Percentiles rank a stretch among this genome's conserved stretches.
Conservation (phyloP, 2,329 filamentous ascomycete species). For the Dothistroma pini region DNA sequence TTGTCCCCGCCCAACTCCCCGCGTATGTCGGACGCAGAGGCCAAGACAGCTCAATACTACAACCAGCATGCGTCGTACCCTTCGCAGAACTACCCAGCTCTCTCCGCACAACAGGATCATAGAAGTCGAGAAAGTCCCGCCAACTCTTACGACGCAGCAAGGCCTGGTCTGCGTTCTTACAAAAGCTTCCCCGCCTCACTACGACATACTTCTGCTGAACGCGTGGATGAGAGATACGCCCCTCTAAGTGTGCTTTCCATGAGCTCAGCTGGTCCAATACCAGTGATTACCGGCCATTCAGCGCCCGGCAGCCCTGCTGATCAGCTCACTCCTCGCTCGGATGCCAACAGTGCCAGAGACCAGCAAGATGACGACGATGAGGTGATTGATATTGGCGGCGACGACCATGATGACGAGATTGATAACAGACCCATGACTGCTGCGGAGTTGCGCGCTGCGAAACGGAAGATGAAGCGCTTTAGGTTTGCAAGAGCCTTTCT, state of each 20-base stretch:
- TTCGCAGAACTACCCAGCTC: constrained; percentile 22
- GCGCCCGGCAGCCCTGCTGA: constrained; percentile 46
- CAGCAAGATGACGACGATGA: constrained; percentile 41
- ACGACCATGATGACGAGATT: constrained; percentile 29
- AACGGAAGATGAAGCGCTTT: constrained; percentile 68
- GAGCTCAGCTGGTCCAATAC: neutral
- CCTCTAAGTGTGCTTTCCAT: neutral
- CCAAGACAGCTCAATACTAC: constrained; percentile 42
- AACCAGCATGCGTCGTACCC: constrained; percentile 38
- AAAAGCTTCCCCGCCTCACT: constrained; percentile 42
- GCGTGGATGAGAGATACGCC: neutral
- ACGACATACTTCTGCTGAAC: neutral
- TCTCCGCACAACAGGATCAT: neutral
- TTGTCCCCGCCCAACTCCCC: constrained; percentile 50
- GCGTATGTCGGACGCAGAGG: constrained; percentile 48
- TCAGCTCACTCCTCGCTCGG: constrained; percentile 44
- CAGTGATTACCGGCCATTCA: constrained; percentile 40
- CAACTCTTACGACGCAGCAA: constrained; percentile 11
- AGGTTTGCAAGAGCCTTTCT: constrained; percentile 48
- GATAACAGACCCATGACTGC: constrained; percentile 40
- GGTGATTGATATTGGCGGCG: constrained; percentile 37
- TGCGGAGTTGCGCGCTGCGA: constrained; percentile 47
- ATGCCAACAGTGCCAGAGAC: constrained; percentile 29
- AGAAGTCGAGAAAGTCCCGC: neutral
- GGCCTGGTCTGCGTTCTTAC: constrained; percentile 41